phyloP scores from a whole-genome alignment of 2,329 filamentous ascomycete species.

The Pezizomycotina sp. region DNA sequence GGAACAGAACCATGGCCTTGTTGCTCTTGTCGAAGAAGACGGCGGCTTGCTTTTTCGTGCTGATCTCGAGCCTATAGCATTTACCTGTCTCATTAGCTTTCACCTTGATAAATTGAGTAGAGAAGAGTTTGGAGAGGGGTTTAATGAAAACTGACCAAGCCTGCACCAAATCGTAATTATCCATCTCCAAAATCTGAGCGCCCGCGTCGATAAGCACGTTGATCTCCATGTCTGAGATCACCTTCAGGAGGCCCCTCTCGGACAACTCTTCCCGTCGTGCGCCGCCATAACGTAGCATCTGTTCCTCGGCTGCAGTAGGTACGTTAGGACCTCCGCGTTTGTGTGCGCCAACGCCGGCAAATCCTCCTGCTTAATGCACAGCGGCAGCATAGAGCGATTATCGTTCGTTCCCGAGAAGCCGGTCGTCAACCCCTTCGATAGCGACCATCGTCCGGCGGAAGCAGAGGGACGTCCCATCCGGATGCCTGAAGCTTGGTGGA shows the following conservation, averaged over 20 bases:
- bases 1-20: constrained; percentile 33
- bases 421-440: constrained; percentile 34
- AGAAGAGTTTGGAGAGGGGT: no score
- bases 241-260: constrained; percentile 33
- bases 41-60: constrained; percentile 34
- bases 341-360: constrained; percentile 41
- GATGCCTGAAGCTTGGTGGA: constrained; percentile 45
- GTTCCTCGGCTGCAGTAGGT: constrained; percentile 40
- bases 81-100: no score
- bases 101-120: no score
- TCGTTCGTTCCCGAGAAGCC: constrained; percentile 62
- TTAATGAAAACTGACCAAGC: no score
- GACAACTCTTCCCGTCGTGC: constrained; percentile 29
- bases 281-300: constrained; percentile 32
- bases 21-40: constrained; percentile 39
- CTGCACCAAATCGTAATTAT: constrained; percentile 36
- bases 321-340: constrained; percentile 46
- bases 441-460: constrained; percentile 19
- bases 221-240: constrained; percentile 30
- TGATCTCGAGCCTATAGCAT: constrained; percentile 34
- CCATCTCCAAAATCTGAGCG: constrained; percentile 46
- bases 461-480: constrained; percentile 49
- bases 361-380: constrained; percentile 46
- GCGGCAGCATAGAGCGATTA: constrained; percentile 41
- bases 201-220: constrained; percentile 47